Evolutionary conservation across 768 basidiomycete species (phyloP).

Genomic region (Krasilnikovozyma curviuscula): DNA sequence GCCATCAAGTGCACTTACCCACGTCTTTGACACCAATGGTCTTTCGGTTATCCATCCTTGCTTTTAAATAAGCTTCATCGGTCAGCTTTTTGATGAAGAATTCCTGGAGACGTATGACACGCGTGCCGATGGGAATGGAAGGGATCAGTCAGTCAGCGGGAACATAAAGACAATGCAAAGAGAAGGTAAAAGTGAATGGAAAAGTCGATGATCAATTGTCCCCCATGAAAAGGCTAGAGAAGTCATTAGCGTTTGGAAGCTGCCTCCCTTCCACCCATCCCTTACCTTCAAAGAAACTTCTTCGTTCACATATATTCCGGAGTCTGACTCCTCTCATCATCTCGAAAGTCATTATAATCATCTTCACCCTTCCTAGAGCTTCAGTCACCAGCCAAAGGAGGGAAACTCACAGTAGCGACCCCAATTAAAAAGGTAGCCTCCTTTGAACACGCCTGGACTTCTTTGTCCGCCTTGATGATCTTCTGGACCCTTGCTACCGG

Average conservation of each 20-base stretch:
- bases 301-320: too few relatives aligned
- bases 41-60: constrained; percentile 2
- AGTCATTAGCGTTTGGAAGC: too few relatives aligned
- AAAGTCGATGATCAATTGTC: too few relatives aligned
- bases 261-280: too few relatives aligned
- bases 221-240: too few relatives aligned
- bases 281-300: too few relatives aligned
- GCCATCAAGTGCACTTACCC: neutral
- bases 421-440: constrained; percentile 6
- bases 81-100: constrained; percentile 7
- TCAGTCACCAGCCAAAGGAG: neutral
- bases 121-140: neutral
- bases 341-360: too few relatives aligned
- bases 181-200: too few relatives aligned
- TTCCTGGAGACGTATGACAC: neutral
- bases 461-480: constrained; percentile 10
- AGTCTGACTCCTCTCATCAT: too few relatives aligned
- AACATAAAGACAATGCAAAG: neutral
- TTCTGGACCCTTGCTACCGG: constrained; percentile 4
- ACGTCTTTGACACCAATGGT: constrained; percentile 5
- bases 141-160: neutral
- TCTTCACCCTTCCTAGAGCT: too few relatives aligned
- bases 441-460: constrained; percentile 4
- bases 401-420: constrained; percentile 2
- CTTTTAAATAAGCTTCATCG: constrained; percentile 5